Evolutionary conservation across 2,329 filamentous ascomycete species (phyloP).

Genomic region (Penicillium sp.): DNA sequence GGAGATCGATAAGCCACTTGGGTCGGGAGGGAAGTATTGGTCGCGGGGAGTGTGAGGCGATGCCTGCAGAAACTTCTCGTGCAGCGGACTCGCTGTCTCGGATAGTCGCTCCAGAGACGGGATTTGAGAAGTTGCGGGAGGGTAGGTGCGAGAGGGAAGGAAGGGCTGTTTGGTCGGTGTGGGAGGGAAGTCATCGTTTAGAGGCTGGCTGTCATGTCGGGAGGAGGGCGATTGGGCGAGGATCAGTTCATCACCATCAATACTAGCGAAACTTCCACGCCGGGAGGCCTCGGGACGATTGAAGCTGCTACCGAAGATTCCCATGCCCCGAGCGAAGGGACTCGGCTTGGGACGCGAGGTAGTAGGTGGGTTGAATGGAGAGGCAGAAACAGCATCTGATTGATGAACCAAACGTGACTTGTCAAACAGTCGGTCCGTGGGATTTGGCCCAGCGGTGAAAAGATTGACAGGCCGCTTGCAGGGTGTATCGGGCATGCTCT

Average conservation of each 20-base stretch:
- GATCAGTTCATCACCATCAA: slow-evolving; percentile 73
- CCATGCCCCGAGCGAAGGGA: slow-evolving; percentile 64
- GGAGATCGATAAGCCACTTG: slow-evolving; percentile 80
- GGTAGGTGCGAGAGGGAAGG: slow-evolving; percentile 39
- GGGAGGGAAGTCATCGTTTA: slow-evolving; percentile 77
- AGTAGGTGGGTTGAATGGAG: slow-evolving; percentile 70
- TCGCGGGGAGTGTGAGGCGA: slow-evolving; percentile 80
- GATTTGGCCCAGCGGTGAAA: slow-evolving; percentile 62
- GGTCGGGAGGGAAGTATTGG: slow-evolving; percentile 71
- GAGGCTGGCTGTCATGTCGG: slow-evolving; percentile 56
- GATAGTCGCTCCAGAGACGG: slow-evolving; percentile 37
- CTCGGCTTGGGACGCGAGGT: slow-evolving; percentile 62
- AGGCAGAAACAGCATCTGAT: slow-evolving; percentile 76
- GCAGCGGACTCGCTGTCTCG: slow-evolving; percentile 50
- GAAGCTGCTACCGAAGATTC: slow-evolving; percentile 61
- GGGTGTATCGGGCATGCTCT: slow-evolving; percentile 87
- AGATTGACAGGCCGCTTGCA: slow-evolving; percentile 81
- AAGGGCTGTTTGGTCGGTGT: slow-evolving; percentile 76
- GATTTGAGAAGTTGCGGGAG: slow-evolving; percentile 35
- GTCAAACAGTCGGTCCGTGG: slow-evolving; percentile 59
- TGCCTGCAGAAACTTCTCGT: slow-evolving; percentile 53
- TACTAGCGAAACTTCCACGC: slow-evolving; percentile 72
- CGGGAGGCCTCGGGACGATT: slow-evolving; percentile 52
- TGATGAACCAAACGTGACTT: slow-evolving; percentile 66
- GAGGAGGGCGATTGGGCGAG: slow-evolving; percentile 58